These are phyloP conservation scores for Oleoguttula mirabilis DNA, from an alignment of 495 filamentous ascomycete genomes.

Conservation along the genomic window DNA sequence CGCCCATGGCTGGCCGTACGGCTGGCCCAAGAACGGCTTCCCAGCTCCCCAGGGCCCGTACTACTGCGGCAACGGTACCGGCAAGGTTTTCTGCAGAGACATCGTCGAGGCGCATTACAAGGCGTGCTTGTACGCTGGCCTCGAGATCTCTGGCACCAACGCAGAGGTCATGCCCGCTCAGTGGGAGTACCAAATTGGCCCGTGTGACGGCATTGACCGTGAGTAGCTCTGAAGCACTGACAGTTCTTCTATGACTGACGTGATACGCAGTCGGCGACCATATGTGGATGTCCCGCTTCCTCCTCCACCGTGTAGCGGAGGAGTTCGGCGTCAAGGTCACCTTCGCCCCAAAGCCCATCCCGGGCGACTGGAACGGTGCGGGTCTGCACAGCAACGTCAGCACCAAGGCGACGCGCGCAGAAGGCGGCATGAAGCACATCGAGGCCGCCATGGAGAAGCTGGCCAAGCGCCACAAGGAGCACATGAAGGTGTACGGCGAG, in stretches of 20 bases:
- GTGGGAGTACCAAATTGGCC: conserved; percentile 99
- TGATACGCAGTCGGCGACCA: conserved; percentile 79
- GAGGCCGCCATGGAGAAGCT: conserved; percentile 82
- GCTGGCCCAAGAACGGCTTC: conserved; percentile 94
- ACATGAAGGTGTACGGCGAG: conserved; percentile 95
- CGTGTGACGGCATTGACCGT: conserved; percentile 80
- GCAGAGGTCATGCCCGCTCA: conserved; percentile 98
- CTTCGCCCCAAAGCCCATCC: conserved; percentile 94
- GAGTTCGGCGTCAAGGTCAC: conserved; percentile 96
- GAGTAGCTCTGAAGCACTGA: conserved; percentile 29
- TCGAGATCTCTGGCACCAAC: conserved; percentile 97
- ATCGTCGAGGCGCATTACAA: conserved; percentile 98
- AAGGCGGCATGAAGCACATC: conserved; percentile 90
- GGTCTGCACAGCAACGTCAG: conserved; percentile 97
- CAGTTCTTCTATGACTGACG: too few relatives aligned
- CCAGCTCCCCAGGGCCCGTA: conserved; percentile 95
- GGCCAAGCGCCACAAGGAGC: conserved; percentile 76
- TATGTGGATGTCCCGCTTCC: conserved; percentile 93
- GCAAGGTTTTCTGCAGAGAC: conserved; percentile 96
- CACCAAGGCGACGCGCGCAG: conserved; percentile 69
- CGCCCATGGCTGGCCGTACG: conserved; percentile 73
- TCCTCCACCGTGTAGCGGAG: conserved; percentile 91
- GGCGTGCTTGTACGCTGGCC: conserved; percentile 79
- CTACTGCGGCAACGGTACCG: conserved; percentile 97
- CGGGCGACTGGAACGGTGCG: conserved; percentile 98